Percentiles rank a stretch among this genome's conserved stretches.
Evolutionary conservation across 495 filamentous ascomycete species (phyloP).

Genomic region (Evernia prunastri): DNA sequence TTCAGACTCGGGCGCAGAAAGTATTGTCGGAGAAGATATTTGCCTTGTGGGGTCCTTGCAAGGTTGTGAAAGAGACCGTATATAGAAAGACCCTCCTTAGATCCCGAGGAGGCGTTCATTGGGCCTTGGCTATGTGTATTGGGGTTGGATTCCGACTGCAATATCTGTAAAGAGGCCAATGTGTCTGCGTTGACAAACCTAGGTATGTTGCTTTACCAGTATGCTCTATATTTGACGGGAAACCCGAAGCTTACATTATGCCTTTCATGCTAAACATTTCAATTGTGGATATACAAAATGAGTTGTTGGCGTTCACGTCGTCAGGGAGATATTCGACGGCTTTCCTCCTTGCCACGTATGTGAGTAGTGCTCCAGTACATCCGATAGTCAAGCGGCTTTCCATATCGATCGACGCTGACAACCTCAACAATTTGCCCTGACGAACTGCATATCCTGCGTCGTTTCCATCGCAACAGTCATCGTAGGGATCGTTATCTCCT

Average conservation of each 20-base stretch:
- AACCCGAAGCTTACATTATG: conserved; percentile 53
- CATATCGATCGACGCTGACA: conserved; percentile 69
- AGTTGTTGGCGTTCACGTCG: conserved; percentile 39
- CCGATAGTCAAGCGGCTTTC: conserved; percentile 70
- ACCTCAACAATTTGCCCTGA: conserved; percentile 62
- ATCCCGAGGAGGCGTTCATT: conserved; percentile 55
- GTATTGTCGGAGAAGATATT: conserved; percentile 65
- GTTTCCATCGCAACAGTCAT: conserved; percentile 41
- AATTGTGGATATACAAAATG: conserved; percentile 56
- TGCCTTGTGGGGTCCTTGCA: conserved; percentile 78
- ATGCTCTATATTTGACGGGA: conserved; percentile 1
- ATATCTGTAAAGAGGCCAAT: conserved; percentile 74
- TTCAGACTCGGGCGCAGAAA: conserved; percentile 77
- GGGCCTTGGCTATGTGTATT: conserved; percentile 77
- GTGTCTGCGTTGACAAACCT: conserved; percentile 80
- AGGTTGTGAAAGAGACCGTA: conserved; percentile 76
- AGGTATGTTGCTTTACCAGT: conserved; percentile 13
- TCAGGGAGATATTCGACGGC: conserved; percentile 52
- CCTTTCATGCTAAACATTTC: conserved; percentile 73
- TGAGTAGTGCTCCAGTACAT: conserved; percentile 79
- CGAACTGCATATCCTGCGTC: conserved; percentile 45
- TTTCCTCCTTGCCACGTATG: conserved; percentile 67
- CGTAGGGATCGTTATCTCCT: conserved; percentile 42
- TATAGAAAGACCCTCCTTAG: conserved; percentile 85
- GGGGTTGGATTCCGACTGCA: conserved; percentile 78